Base-by-base conservation (phyloP, 2,329 filamentous ascomycete genomes). In the Fusarium sublunatum region DNA sequence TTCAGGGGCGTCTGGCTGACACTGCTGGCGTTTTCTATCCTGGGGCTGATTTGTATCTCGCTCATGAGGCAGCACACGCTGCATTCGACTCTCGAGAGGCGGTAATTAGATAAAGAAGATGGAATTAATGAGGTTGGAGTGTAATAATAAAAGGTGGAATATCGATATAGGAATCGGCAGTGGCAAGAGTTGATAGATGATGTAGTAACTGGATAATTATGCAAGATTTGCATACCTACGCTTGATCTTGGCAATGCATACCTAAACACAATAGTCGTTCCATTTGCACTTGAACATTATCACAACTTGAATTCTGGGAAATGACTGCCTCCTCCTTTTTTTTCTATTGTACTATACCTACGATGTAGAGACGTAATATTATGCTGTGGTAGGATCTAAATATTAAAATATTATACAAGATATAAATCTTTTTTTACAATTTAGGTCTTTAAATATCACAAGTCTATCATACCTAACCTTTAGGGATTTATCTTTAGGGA, bases 31-130 rank as follows among this genome's bases (percentile, higher is more conserved):
- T 75, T 96, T 55, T 83, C 83, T 0, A 70, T 88, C 0, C 51
- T 89, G 25, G 89, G 83, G 0, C 79, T 89, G 29, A 64, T 92
- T 31, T 79, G 81, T 35, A 85, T 89, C 47, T 78, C 88, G 24
- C 80, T 89, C 41, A 92, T 97, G 86, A 88, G 83, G 74, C 89
- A 96, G 78, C 90, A 96, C 75, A 89, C 84, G 44, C 77, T 97
- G 68, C 90, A 96, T 77, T 86, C 81, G 29, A 96, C 86, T 28
- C 74, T 96, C 58, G 83, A 70, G 60, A 72, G 73, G 49, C 64
- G 70, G 31, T 75, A 26, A 62, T 39, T 39, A 24, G 36, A 38
- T 7, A 26, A 22, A 25, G 6, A 5, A 7, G 22, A 10, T 5
- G 8, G n/a, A 13, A 7, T 10, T 15, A 9, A 32, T 3, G 11